Conservation (phyloP, 192 early-diverging fungal genomes). For the Spinellus fusiger region DNA sequence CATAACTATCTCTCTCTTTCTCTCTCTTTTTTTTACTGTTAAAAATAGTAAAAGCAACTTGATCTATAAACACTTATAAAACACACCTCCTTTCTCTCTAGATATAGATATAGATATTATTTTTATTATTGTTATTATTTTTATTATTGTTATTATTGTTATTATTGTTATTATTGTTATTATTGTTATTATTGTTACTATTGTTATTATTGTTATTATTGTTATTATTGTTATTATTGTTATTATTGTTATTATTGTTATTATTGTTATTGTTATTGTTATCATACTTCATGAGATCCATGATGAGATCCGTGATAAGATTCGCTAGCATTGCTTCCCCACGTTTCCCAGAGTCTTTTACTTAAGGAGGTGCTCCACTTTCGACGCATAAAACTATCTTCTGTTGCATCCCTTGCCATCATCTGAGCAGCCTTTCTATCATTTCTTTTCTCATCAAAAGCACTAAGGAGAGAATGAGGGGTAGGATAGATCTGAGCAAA, state of each 20-base stretch:
- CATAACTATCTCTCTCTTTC: not conserved
- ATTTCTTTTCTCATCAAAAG: conserved; percentile 33
- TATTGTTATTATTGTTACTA: no score
- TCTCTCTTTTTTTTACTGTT: not conserved
- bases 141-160: no score
- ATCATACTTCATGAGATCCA: no score
- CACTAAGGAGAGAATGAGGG: conserved; percentile 46
- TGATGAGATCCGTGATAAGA: no score
- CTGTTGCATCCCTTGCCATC: conserved; percentile 41
- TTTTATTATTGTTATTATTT: no score
- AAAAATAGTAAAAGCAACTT: no score
- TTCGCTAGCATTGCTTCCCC: conserved; percentile 45
- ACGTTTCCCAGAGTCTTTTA: conserved; percentile 52
- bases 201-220: no score
- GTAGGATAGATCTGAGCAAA: conserved; percentile 68
- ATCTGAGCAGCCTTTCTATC: conserved; percentile 33
- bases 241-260: no score
- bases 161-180: no score
- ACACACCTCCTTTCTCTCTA: not conserved
- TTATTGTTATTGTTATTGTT: no score
- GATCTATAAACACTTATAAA: not conserved
- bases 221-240: no score
- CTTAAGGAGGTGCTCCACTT: conserved; percentile 48
- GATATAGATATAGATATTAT: not conserved
- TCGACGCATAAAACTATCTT: conserved; percentile 28